These are phyloP conservation scores for Pseudozyma tsukubaensis DNA, from an alignment of 1,284 basidiomycete genomes.

Conservation along the genomic window DNA sequence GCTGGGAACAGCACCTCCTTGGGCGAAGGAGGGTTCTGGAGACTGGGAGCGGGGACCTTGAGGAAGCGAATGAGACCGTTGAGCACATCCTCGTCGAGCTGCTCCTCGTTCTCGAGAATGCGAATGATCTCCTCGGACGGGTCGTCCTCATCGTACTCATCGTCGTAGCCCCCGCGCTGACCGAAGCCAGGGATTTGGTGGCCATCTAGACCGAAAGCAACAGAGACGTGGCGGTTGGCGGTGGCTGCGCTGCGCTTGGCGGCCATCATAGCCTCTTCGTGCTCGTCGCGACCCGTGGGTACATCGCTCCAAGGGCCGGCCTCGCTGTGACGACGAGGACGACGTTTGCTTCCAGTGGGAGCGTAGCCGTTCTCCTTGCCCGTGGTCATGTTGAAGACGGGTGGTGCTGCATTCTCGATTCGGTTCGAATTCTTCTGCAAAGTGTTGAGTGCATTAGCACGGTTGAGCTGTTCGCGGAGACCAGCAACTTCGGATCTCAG, in stretches of 20 bases:
- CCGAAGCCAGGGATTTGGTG: conserved; percentile 56
- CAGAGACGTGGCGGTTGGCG: conserved; percentile 86
- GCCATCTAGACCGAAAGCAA: conserved; percentile 74
- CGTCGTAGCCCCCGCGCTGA: conserved; percentile 51
- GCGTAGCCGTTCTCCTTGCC: conserved; percentile 58
- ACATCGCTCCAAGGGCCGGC: conserved; percentile 80
- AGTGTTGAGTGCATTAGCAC: conserved; percentile 79
- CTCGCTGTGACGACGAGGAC: conserved; percentile 83
- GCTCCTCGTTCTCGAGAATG: conserved; percentile 89
- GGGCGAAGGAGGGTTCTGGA: conserved; percentile 89
- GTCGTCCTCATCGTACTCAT: conserved; percentile 75
- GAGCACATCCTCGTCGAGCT: conserved; percentile 92
- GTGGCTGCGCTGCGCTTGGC: conserved; percentile 79
- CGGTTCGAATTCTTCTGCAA: conserved; percentile 65
- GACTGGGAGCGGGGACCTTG: conserved; percentile 90
- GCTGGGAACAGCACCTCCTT: conserved; percentile 99
- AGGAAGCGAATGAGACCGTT: conserved; percentile 89
- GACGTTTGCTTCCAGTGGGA: conserved; percentile 51
- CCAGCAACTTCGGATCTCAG: conserved; percentile 91
- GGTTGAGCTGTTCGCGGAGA: conserved; percentile 92
- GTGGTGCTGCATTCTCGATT: conserved; percentile 63
- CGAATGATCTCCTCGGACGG: conserved; percentile 94
- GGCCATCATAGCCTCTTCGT: conserved; percentile 79
- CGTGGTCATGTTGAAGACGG: conserved; percentile 64
- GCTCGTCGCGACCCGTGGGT: conserved; percentile 75